Conservation (phyloP, 768 basidiomycete species). For the Kockovaella imperatae region DNA sequence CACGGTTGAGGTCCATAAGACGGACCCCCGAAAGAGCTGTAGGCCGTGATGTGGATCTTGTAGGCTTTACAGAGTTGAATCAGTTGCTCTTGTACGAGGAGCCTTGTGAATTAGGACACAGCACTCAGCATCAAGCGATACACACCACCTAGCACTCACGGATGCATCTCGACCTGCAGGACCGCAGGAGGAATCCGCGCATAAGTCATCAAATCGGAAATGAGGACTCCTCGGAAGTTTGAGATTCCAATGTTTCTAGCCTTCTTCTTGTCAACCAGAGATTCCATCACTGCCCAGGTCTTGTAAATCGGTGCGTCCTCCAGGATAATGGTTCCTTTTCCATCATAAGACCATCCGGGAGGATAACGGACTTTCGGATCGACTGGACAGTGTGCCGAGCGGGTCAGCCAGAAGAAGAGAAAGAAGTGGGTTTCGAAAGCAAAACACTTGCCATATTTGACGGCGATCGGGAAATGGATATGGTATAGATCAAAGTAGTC, state of each 20-base stretch:
- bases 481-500: constrained; percentile 51
- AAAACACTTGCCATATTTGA: constrained; percentile 51
- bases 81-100: constrained; percentile 13
- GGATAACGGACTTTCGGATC: constrained; percentile 62
- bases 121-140: not conserved
- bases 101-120: not conserved
- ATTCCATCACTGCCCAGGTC: constrained; percentile 79
- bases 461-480: constrained; percentile 76
- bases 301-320: constrained; percentile 52
- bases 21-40: constrained; percentile 23
- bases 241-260: constrained; percentile 76
- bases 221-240: constrained; percentile 64
- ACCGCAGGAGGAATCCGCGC: constrained; percentile 59
- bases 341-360: constrained; percentile 71
- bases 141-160: constrained; percentile 28
- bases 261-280: constrained; percentile 61
- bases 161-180: constrained; percentile 58
- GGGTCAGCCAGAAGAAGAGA: not conserved
- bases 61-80: constrained; percentile 16
- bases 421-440: not conserved
- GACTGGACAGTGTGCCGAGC: constrained; percentile 44
- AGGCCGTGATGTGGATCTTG: constrained; percentile 25
- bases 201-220: constrained; percentile 71
- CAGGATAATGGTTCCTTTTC: constrained; percentile 53
- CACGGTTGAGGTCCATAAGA: constrained; percentile 4